A percentile compares a stretch with the other conserved stretches of the same genome.
phyloP scores from a whole-genome alignment of 192 early-diverging fungal genomes.

The Backusella circina region DNA sequence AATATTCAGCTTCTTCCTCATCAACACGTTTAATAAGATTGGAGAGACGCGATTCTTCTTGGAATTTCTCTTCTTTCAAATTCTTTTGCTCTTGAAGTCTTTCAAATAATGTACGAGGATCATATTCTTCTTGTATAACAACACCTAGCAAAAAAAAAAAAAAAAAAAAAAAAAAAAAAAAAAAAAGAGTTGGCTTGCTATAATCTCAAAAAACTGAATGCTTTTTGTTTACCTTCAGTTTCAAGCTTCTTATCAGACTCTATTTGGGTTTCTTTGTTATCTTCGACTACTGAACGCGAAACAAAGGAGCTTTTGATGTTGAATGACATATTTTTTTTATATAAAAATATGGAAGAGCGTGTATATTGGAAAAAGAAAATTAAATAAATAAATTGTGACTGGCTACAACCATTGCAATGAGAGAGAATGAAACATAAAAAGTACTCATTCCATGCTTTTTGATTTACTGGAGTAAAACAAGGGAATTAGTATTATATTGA shows the following conservation, averaged over 20 bases:
- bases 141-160: background rate
- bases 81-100: constrained; percentile 67
- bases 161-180: background rate
- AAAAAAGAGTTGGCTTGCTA: background rate
- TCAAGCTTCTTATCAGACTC: background rate
- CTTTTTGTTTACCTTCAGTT: background rate
- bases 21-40: constrained; percentile 66
- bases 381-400: background rate
- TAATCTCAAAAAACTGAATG: background rate
- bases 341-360: background rate
- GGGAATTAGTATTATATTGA: no score
- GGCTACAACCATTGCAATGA: background rate
- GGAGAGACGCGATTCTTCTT: constrained; percentile 56
- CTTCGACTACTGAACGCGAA: constrained; percentile 21
- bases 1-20: constrained; percentile 66
- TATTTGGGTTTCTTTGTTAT: background rate
- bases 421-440: no score
- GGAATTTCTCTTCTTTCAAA: constrained; percentile 58
- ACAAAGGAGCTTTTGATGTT: constrained; percentile 31
- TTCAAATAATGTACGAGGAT: constrained; percentile 73
- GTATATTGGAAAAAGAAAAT: background rate
- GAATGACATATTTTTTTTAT: constrained; percentile 12
- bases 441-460: no score
- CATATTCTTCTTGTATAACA: constrained; percentile 38
- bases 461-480: no score